These are phyloP conservation scores for Crithidia brevicula DNA, from an alignment of 208 protist species.

Conservation along the genomic window DNA sequence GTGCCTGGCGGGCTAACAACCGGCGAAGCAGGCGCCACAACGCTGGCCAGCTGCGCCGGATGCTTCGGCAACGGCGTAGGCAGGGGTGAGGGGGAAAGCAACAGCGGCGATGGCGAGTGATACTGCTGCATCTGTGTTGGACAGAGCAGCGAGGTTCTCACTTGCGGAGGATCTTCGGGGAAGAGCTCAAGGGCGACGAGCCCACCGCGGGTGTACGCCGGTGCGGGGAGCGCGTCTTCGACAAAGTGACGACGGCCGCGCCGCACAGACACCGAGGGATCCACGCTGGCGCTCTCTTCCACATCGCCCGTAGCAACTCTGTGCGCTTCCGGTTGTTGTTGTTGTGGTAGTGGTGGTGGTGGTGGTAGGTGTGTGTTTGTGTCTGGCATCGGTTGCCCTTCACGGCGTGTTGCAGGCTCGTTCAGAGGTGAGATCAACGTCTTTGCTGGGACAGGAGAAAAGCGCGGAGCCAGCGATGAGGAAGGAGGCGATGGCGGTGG, in stretches of 20 bases:
- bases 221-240: background rate
- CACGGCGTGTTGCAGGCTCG: background rate
- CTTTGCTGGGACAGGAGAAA: background rate
- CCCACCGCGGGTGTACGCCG: background rate
- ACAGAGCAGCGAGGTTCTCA: too few relatives aligned
- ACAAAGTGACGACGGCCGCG: background rate
- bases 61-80: background rate
- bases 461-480: background rate
- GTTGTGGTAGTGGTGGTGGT: too few relatives aligned
- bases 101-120: background rate
- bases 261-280: background rate
- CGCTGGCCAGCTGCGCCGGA: background rate
- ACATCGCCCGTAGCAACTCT: background rate
- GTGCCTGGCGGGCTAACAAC: too few relatives aligned
- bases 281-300: background rate
- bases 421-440: background rate
- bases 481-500: background rate
- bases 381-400: too few relatives aligned
- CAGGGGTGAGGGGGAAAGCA: background rate
- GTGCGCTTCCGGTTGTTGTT: background rate
- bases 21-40: background rate
- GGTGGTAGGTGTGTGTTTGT: too few relatives aligned
- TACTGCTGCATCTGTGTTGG: background rate
- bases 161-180: background rate
- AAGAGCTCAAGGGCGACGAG: background rate